These are phyloP conservation scores for Babesia microti DNA, from an alignment of 169 alveolate genomes.

Conservation along the genomic window DNA sequence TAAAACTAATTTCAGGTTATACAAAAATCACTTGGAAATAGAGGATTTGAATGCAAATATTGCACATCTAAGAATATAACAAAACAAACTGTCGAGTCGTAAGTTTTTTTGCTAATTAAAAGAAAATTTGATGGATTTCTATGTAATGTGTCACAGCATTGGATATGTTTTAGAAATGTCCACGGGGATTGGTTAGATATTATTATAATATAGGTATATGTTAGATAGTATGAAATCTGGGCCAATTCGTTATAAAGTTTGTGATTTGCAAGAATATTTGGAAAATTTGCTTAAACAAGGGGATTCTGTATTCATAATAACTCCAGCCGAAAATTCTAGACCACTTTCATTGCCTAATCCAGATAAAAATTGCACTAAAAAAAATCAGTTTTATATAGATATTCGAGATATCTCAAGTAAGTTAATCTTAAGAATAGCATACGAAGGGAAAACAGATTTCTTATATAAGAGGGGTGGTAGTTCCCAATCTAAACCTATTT, in stretches of 20 bases:
- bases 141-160: conserved; percentile 24
- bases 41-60: conserved; percentile 23
- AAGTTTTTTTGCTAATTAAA: background rate
- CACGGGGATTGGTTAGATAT: conserved; percentile 1
- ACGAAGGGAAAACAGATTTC: conserved; percentile 4
- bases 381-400: conserved; percentile 24
- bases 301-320: conserved; percentile 19
- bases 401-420: conserved; percentile 11
- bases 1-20: conserved; percentile 12
- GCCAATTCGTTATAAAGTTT: conserved; percentile 19
- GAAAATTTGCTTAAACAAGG: conserved; percentile 6
- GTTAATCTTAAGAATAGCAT: background rate
- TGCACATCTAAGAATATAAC: conserved; percentile 24
- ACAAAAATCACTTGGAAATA: conserved; percentile 12
- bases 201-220: conserved; percentile 18
- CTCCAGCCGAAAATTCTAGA: conserved; percentile 4
- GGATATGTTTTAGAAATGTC: conserved; percentile 36
- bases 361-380: background rate
- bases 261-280: conserved; percentile 11
- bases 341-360: conserved; percentile 30
- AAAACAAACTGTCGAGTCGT: conserved; percentile 1
- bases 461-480: conserved; percentile 12
- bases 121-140: conserved; percentile 15
- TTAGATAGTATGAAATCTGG: conserved; percentile 38
- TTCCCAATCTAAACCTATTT: conserved; percentile 5